These are phyloP conservation scores for Fonsecaea monophora DNA, from an alignment of 2,329 filamentous ascomycete species.

Conservation along the genomic window DNA sequence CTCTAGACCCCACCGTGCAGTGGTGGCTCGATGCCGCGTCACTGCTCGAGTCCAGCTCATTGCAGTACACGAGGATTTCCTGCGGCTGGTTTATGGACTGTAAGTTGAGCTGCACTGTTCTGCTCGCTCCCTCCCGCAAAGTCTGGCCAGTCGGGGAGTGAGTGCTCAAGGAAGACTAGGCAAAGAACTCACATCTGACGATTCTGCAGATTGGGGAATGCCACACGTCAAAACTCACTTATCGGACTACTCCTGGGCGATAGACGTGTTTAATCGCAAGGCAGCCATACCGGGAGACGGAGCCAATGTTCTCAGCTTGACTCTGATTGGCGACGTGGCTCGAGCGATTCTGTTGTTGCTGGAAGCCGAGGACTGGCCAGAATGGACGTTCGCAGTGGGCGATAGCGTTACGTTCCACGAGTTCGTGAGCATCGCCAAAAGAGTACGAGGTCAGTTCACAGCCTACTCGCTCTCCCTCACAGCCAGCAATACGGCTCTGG, in stretches of 20 bases:
- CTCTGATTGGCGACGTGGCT: conserved; percentile 41
- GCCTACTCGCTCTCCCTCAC: background rate
- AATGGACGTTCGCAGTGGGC: conserved; percentile 37
- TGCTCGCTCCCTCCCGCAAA: too few species aligned
- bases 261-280: conserved; percentile 36
- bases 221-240: conserved; percentile 37
- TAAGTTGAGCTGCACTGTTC: background rate
- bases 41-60: conserved; percentile 9
- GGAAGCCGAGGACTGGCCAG: conserved; percentile 35
- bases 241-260: conserved; percentile 26
- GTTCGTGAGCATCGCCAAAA: conserved; percentile 39
- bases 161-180: background rate
- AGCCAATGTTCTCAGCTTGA: conserved; percentile 35
- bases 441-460: conserved; percentile 29
- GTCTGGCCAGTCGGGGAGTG: too few species aligned
- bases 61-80: conserved; percentile 39
- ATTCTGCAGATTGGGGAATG: conserved; percentile 30
- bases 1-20: conserved; percentile 11
- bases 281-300: conserved; percentile 41
- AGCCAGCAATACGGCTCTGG: background rate
- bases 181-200: background rate
- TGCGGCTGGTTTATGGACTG: conserved; percentile 37
- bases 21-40: conserved; percentile 13
- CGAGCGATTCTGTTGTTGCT: conserved; percentile 38
- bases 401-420: conserved; percentile 42